These are phyloP conservation scores for Digitaria exilis DNA, from an alignment of 202 grass and related monocot species.

Conservation along the genomic window DNA sequence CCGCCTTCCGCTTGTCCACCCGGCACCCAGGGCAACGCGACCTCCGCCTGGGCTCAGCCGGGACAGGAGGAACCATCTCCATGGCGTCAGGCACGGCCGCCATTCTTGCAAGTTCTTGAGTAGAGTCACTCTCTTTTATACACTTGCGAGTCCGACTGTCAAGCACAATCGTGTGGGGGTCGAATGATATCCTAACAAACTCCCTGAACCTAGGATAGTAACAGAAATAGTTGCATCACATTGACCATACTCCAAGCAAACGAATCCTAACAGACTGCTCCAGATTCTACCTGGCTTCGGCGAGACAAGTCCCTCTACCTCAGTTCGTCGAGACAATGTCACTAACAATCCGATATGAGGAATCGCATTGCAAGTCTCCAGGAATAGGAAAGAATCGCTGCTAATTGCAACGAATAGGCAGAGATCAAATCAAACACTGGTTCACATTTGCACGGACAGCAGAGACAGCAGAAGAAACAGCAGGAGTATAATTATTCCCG, in stretches of 20 bases:
- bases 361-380: neutral
- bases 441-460: neutral
- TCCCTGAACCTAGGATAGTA: neutral
- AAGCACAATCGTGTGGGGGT: neutral
- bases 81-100: too few relatives aligned
- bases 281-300: too few relatives aligned
- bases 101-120: too few relatives aligned
- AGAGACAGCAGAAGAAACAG: neutral
- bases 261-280: neutral
- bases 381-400: neutral
- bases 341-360: neutral
- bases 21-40: constrained; percentile 48
- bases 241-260: neutral
- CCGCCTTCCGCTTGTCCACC: constrained; percentile 44
- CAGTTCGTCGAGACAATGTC: neutral
- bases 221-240: neutral
- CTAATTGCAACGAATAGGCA: neutral
- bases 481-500: constrained; percentile 28
- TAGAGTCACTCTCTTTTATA: too few relatives aligned
- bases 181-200: neutral
- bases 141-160: too few relatives aligned
- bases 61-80: too few relatives aligned
- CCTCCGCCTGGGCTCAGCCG: too few relatives aligned
- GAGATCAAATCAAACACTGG: neutral
- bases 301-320: too few relatives aligned